phyloP scores from a whole-genome alignment of 2,329 filamentous ascomycete species.

The Thielaviopsis populi region DNA sequence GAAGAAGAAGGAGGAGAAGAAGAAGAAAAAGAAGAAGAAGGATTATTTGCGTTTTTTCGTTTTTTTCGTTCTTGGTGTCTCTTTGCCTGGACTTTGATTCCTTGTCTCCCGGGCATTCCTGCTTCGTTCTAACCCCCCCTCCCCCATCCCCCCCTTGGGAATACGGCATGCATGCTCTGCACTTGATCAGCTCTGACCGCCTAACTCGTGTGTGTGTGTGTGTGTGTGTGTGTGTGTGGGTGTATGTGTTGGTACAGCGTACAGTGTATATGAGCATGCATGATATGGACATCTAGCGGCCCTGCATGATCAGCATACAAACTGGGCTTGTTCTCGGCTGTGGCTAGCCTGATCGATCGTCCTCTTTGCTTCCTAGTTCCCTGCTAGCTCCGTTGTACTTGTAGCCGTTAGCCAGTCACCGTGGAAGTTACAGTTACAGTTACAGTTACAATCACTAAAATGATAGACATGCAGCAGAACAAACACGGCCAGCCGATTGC shows the following conservation, averaged over 20 bases:
- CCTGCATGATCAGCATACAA: not conserved
- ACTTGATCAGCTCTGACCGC: no score
- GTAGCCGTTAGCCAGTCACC: no score
- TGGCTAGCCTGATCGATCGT: not conserved
- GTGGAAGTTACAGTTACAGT: no score
- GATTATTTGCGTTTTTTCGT: not conserved
- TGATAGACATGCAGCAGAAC: not conserved
- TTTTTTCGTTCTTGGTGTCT: not conserved
- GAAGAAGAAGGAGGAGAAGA: not conserved
- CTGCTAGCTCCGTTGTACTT: not conserved
- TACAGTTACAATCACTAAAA: not conserved
- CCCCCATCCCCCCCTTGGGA: no score
- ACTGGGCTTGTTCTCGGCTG: not conserved
- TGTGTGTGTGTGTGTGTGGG: no score
- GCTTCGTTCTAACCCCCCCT: no score
- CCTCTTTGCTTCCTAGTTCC: not conserved
- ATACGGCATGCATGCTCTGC: no score
- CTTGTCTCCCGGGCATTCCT: no score
- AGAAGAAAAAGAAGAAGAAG: not conserved
- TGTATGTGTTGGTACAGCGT: no score
- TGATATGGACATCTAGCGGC: no score
- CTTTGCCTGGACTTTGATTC: no score
- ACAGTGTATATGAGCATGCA: not conserved
- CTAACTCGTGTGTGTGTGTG: no score
- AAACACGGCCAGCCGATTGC: not conserved